Base-by-base conservation (phyloP, 2,329 filamentous ascomycete species). In the Claviceps monticola region DNA sequence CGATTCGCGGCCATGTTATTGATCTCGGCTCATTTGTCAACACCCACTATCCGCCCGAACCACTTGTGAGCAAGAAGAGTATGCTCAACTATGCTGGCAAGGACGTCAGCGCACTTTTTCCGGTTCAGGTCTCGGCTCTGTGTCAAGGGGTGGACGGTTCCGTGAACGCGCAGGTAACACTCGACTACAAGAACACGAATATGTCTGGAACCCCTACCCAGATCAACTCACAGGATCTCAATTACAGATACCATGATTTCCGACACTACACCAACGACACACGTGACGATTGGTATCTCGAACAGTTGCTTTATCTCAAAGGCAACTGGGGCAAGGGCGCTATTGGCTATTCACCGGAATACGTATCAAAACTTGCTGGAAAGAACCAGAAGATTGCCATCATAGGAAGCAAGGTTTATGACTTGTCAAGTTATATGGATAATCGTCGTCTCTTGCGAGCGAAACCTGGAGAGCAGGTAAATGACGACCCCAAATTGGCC, bases 241-340 rank as follows among this genome's bases (percentile, higher is more conserved):
- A 96, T 62, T 73, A 82, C 21, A 72, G 79, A 56, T 98, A 94
- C 64, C 93, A 98, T 62, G 93, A 98, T 65, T 98, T 98, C 79
- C 82, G 93, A 54, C 82, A 78, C 62, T 89, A 80, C 62, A 88
- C 79, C 37, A 88, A 89, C 57, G 87, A 95, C 63, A 84, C 78
- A 49, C 83, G 90, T 11, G 82, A 84, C 2, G 88, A 95, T 63
- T 98, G 93, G 93, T 97, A 91, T 70, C 84, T 77, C 53, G 88
- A 98, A 69, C 83, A 90, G 65, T 88, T 96, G 78, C 75, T 82
- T 36, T 80, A 82, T 65, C 71, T 98, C 50, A 85, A 84, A 59
- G 69, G 79, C 36, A 83, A 82, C 58, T 97, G 85, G 74, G 84
- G 86, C 68, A 94, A 94, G 66, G 93, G 93, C 48, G 83, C 82